Evolutionary conservation across 2,329 filamentous ascomycete genomes (phyloP).

Genomic region (Penicillium expansum): DNA sequence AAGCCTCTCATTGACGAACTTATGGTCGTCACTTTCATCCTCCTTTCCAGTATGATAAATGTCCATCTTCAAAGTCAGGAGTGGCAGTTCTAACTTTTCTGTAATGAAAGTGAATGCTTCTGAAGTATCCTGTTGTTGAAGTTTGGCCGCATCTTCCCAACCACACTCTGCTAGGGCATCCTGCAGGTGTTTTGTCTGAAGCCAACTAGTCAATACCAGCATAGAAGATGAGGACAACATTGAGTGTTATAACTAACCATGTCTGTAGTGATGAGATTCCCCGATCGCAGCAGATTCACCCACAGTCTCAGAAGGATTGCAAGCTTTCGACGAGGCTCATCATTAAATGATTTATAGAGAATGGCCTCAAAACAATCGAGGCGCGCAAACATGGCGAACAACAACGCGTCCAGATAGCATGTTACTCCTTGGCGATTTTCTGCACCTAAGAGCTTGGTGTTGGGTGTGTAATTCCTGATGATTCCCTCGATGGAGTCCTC

Average conservation of each 20-base stretch:
- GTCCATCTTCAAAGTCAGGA: conserved; percentile 89
- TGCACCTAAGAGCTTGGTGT: conserved; percentile 73
- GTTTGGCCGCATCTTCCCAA: conserved; percentile 73
- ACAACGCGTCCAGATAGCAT: conserved; percentile 87
- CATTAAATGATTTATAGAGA: conserved; percentile 73
- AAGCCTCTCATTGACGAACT: conserved; percentile 86
- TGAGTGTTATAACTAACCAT: conserved; percentile 55
- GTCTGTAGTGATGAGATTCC: conserved; percentile 79
- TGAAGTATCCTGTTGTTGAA: conserved; percentile 91
- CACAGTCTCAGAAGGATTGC: conserved; percentile 79
- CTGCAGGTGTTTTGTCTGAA: conserved; percentile 76
- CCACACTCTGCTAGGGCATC: conserved; percentile 79
- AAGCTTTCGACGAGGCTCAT: conserved; percentile 69
- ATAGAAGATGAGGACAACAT: background rate
- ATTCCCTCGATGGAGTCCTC: conserved; percentile 79
- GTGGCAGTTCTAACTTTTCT: conserved; percentile 78
- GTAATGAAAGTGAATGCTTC: conserved; percentile 96
- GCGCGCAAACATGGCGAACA: conserved; percentile 94
- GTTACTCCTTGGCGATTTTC: conserved; percentile 83
- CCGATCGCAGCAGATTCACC: conserved; percentile 87
- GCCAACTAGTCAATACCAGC: conserved; percentile 11
- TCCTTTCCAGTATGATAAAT: conserved; percentile 89
- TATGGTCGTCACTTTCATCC: conserved; percentile 82
- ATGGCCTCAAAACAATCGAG: conserved; percentile 91
- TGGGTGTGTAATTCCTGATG: conserved; percentile 70